A percentile compares a stretch with the other conserved stretches of the same genome.
phyloP scores from a whole-genome alignment of 1,139 yeast genomes.

The Taiozyma sp. region DNA sequence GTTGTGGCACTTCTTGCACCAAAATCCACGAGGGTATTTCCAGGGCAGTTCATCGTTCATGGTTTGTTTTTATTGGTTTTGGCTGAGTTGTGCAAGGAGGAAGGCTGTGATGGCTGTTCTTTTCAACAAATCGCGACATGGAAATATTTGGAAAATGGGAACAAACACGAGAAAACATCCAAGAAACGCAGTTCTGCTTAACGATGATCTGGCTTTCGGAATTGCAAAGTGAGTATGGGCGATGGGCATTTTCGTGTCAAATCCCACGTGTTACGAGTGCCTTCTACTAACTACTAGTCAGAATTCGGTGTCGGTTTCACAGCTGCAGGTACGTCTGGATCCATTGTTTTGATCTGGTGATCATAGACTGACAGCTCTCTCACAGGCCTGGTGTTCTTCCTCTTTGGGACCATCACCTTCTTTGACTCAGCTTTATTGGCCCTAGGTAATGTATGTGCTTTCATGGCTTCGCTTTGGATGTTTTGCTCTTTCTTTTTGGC shows the following conservation, averaged over 20 bases:
- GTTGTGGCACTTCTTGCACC: constrained; percentile 69
- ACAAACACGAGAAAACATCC: neutral
- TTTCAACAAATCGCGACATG: neutral
- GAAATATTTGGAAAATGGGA: neutral
- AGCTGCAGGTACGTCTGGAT: constrained; percentile 55
- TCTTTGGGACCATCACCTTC: constrained; percentile 78
- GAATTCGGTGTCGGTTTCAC: constrained; percentile 95
- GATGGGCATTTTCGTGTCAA: neutral
- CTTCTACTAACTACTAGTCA: constrained; percentile 24
- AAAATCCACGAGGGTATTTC: constrained; percentile 56
- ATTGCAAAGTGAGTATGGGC: constrained; percentile 57
- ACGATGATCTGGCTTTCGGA: constrained; percentile 75
- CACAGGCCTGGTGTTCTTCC: constrained; percentile 52
- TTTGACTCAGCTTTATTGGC: constrained; percentile 90
- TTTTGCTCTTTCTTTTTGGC: too few species aligned
- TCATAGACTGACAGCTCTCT: neutral
- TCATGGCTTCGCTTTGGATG: too few species aligned
- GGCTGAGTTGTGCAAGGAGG: neutral
- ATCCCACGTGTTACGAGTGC: neutral
- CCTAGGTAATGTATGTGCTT: constrained; percentile 31
- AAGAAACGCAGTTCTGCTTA: neutral
- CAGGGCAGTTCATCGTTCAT: constrained; percentile 45
- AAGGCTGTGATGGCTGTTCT: neutral
- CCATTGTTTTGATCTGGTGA: neutral
- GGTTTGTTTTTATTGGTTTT: neutral